Percentiles rank a stretch among this genome's conserved stretches.
These are phyloP conservation scores for Phytophthora sp. DNA, from an alignment of 352 stramenopile species.

Conservation along the genomic window DNA sequence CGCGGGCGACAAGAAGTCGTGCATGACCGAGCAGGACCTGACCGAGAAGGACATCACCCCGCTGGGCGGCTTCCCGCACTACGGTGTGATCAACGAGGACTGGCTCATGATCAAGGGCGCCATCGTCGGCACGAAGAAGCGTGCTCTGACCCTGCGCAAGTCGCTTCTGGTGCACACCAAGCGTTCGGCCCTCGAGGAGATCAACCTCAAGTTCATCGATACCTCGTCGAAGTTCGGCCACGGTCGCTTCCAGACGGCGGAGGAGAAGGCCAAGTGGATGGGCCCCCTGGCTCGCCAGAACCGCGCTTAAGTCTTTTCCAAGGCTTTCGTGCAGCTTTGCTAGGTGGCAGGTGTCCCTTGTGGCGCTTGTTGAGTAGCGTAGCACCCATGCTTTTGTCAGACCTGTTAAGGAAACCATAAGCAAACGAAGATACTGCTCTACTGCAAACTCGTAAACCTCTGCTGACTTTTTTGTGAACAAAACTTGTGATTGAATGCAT, in stretches of 20 bases:
- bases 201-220: slow-evolving; percentile 96
- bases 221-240: slow-evolving; percentile 99
- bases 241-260: slow-evolving; percentile 99
- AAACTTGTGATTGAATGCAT: neutral
- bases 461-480: neutral
- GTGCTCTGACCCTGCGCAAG: slow-evolving; percentile 98
- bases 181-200: slow-evolving; percentile 97
- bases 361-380: slow-evolving; percentile 29
- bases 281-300: slow-evolving; percentile 95
- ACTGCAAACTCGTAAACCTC: slow-evolving; percentile 35
- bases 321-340: slow-evolving; percentile 21
- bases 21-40: slow-evolving; percentile 98
- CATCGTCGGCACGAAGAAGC: slow-evolving; percentile 99
- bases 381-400: slow-evolving; percentile 19
- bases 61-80: slow-evolving; percentile 99
- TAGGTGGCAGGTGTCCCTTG: slow-evolving; percentile 15
- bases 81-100: slow-evolving; percentile 99
- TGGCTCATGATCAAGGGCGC: slow-evolving; percentile 99
- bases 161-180: slow-evolving; percentile 97
- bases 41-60: slow-evolving; percentile 99
- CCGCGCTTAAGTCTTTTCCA: slow-evolving; percentile 71
- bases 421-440: slow-evolving; percentile 49
- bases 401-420: slow-evolving; percentile 25
- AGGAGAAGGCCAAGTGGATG: slow-evolving; percentile 99
- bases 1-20: slow-evolving; percentile 93